These are phyloP conservation scores for Halophytophthora batemanensis DNA, from an alignment of 352 stramenopile genomes.

Conservation along the genomic window DNA sequence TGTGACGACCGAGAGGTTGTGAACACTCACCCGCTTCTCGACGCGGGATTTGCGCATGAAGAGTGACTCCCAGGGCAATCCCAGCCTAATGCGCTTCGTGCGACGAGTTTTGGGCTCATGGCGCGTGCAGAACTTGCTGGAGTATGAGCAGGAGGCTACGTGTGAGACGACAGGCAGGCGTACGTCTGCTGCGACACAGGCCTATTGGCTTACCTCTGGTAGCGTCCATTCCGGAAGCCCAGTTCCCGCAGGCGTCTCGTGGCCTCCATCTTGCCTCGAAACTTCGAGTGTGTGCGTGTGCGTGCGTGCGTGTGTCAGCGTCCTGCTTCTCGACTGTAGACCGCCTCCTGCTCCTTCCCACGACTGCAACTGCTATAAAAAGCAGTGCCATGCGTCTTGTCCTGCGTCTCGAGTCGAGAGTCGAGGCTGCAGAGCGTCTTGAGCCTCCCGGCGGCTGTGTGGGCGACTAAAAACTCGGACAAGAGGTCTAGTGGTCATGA, in stretches of 20 bases:
- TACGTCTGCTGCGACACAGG: not conserved
- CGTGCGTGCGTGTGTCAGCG: not conserved
- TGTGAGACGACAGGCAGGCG: not conserved
- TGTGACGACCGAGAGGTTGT: too few relatives aligned
- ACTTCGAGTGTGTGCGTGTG: slow-evolving; percentile 2
- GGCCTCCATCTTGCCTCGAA: slow-evolving; percentile 22
- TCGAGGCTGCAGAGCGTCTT: too few relatives aligned
- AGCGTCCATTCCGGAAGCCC: slow-evolving; percentile 37
- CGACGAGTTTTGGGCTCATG: slow-evolving; percentile 48
- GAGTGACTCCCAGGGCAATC: slow-evolving; percentile 59
- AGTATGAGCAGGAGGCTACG: not conserved
- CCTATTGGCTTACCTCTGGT: slow-evolving; percentile 36
- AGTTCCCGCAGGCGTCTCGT: slow-evolving; percentile 35
- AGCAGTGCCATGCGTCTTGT: not conserved
- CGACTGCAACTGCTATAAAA: not conserved
- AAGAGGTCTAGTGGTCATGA: not conserved
- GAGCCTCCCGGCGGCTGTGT: too few relatives aligned
- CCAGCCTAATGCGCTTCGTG: slow-evolving; percentile 26
- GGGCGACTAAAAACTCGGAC: too few relatives aligned
- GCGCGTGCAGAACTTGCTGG: slow-evolving; percentile 50
- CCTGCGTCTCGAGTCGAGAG: not conserved
- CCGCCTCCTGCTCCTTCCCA: too few relatives aligned
- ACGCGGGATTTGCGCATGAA: slow-evolving; percentile 74
- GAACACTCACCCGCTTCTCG: slow-evolving; percentile 57
- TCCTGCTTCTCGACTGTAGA: not conserved